phyloP scores from a whole-genome alignment of 495 filamentous ascomycete species.

The Xylaria curta region DNA sequence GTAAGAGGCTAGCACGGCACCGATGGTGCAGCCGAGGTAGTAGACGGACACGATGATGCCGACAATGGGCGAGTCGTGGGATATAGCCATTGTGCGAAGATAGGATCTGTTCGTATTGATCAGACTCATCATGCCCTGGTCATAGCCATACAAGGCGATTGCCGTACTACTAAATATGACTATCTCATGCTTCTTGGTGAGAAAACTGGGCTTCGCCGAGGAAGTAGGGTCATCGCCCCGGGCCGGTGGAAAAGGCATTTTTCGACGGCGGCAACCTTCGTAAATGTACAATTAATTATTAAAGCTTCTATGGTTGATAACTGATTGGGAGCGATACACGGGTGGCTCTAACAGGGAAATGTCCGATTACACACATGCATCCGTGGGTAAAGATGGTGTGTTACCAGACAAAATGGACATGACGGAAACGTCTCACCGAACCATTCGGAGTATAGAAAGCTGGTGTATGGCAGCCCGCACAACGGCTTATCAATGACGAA shows the following conservation, averaged over 20 bases:
- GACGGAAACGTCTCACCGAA: background rate
- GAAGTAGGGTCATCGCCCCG: conserved; percentile 11
- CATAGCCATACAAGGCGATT: conserved; percentile 66
- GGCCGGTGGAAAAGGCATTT: conserved; percentile 20
- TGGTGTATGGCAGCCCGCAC: too few species aligned
- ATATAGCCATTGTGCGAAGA: conserved; percentile 61
- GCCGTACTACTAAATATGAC: conserved; percentile 61
- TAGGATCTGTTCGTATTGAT: conserved; percentile 65
- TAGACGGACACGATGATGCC: conserved; percentile 66
- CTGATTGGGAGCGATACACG: background rate
- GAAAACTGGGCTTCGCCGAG: background rate
- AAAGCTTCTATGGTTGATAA: background rate
- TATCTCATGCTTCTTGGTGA: conserved; percentile 52
- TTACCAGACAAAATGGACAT: background rate
- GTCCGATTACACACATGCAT: background rate
- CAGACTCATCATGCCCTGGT: conserved; percentile 65
- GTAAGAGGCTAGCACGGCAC: conserved; percentile 57
- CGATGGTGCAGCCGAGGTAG: conserved; percentile 62
- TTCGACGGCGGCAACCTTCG: background rate
- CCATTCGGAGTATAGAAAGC: too few species aligned
- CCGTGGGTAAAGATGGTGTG: background rate
- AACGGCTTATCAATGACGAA: background rate
- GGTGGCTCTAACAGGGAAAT: background rate
- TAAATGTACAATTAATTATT: background rate
- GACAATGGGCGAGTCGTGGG: conserved; percentile 52